Conservation (phyloP, 306 rosid genomes). For the Adenanthera pavonina region DNA sequence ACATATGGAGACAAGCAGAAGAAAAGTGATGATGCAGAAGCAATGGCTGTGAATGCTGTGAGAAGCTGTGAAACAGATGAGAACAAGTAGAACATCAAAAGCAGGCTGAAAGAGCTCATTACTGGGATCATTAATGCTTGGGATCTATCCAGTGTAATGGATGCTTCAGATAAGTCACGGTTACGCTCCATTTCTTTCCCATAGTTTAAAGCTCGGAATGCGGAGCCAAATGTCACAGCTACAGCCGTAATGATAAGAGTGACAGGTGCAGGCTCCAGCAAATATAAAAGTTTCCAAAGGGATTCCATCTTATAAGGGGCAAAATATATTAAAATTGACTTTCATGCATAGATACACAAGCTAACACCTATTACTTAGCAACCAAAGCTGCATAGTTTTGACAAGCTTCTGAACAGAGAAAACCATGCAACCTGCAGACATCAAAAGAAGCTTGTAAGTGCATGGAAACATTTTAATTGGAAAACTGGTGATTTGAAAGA, state of each 20-base stretch:
- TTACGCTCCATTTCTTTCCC: conserved; percentile 98
- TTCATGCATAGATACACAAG: conserved; percentile 35
- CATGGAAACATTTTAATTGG: conserved; percentile 13
- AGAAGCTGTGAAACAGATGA: conserved; percentile 92
- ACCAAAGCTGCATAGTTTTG: conserved; percentile 67
- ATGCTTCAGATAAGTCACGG: conserved; percentile 79
- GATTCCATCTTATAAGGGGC: conserved; percentile 68
- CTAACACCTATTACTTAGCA: conserved; percentile 28
- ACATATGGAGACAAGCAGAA: conserved; percentile 81
- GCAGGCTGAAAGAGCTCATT: conserved; percentile 95
- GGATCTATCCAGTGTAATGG: conserved; percentile 87
- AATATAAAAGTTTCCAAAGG: conserved; percentile 75
- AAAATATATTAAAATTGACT: conserved; percentile 37
- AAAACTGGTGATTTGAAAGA: background rate
- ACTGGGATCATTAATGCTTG: conserved; percentile 98
- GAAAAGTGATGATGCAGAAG: conserved; percentile 83
- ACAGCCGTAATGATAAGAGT: conserved; percentile 85
- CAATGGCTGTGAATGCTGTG: conserved; percentile 88
- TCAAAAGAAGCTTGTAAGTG: conserved; percentile 36
- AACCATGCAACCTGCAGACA: conserved; percentile 79
- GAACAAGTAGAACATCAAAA: conserved; percentile 97
- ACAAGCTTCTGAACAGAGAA: conserved; percentile 53
- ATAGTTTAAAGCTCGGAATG: conserved; percentile 90
- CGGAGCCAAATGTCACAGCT: conserved; percentile 91
- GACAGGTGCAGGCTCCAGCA: conserved; percentile 94